Conservation (phyloP, 495 filamentous ascomycete genomes). For the Neurospora sp. region DNA sequence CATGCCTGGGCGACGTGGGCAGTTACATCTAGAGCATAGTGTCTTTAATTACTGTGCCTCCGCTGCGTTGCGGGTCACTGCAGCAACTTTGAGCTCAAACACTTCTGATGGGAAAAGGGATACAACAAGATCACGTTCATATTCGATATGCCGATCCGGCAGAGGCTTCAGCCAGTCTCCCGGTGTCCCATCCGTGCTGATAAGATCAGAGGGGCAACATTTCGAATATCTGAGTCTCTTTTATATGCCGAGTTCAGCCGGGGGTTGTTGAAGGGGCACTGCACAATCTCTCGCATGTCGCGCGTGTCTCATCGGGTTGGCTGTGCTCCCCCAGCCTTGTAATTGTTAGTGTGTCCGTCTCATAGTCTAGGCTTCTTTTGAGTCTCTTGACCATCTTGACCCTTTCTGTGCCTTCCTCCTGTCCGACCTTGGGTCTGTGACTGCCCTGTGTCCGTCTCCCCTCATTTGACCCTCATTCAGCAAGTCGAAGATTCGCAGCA, state of each 20-base stretch:
- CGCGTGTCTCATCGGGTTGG: background rate
- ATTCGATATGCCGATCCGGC: background rate
- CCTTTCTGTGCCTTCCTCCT: background rate
- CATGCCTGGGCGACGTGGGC: background rate
- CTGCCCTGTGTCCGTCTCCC: background rate
- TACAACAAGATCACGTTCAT: background rate
- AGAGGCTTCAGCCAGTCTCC: background rate
- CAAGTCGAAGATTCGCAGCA: background rate
- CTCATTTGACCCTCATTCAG: background rate
- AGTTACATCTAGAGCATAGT: background rate
- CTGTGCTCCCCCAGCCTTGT: background rate
- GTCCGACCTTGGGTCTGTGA: background rate
- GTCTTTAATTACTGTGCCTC: background rate
- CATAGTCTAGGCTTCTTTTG: background rate
- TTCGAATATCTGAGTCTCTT: background rate
- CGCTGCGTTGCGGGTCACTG: background rate
- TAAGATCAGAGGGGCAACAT: background rate
- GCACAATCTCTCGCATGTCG: background rate
- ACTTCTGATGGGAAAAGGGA: background rate
- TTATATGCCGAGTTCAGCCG: background rate
- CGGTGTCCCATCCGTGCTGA: background rate
- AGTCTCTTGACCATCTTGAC: background rate
- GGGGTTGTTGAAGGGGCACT: background rate
- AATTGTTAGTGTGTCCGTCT: background rate
- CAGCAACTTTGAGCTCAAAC: background rate